Percentiles rank a stretch among this genome's conserved stretches.
These are phyloP conservation scores for Clavispora asparagi DNA, from an alignment of 805 yeast genomes.

Conservation along the genomic window DNA sequence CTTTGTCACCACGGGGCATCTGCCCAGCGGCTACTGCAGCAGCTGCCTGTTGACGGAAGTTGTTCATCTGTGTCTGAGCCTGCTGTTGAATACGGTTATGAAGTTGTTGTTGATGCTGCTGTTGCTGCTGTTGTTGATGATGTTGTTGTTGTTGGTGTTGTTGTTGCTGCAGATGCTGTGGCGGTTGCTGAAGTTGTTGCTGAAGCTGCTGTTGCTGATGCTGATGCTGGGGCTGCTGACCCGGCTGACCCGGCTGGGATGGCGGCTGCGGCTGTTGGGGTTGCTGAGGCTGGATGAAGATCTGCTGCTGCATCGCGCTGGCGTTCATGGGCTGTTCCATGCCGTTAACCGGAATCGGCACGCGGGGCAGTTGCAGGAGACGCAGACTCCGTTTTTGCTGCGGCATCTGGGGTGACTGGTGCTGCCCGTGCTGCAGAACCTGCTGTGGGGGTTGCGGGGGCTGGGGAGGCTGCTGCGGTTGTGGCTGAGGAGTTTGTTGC, in stretches of 20 bases:
- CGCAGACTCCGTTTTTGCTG: slow-evolving; percentile 11
- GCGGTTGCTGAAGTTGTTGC: slow-evolving; percentile 3
- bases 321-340: slow-evolving; percentile 12
- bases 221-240: slow-evolving; percentile 13
- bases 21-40: slow-evolving; percentile 8
- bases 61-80: slow-evolving; percentile 48
- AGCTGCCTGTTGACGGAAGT: slow-evolving; percentile 41
- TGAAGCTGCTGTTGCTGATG: slow-evolving; percentile 32
- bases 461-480: slow-evolving; percentile 12
- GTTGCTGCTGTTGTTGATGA: slow-evolving; percentile 15
- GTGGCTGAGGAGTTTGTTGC: slow-evolving; percentile 17
- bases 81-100: slow-evolving; percentile 38
- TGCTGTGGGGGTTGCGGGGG: slow-evolving; percentile 9
- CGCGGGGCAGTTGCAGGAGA: slow-evolving; percentile 4
- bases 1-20: slow-evolving; percentile 2
- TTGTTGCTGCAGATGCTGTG: slow-evolving; percentile 10
- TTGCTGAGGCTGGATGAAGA: slow-evolving; percentile 17
- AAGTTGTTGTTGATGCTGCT: slow-evolving; percentile 9
- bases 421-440: slow-evolving; percentile 10
- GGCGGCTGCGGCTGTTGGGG: slow-evolving; percentile 20
- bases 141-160: slow-evolving; percentile 35
- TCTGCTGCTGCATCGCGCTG: slow-evolving; percentile 26
- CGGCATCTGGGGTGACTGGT: slow-evolving; percentile 16
- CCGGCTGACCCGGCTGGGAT: slow-evolving; percentile 30
- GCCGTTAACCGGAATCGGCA: not conserved